phyloP scores from a whole-genome alignment of 2,329 filamentous ascomycete species.

The Monosporascus ibericus region DNA sequence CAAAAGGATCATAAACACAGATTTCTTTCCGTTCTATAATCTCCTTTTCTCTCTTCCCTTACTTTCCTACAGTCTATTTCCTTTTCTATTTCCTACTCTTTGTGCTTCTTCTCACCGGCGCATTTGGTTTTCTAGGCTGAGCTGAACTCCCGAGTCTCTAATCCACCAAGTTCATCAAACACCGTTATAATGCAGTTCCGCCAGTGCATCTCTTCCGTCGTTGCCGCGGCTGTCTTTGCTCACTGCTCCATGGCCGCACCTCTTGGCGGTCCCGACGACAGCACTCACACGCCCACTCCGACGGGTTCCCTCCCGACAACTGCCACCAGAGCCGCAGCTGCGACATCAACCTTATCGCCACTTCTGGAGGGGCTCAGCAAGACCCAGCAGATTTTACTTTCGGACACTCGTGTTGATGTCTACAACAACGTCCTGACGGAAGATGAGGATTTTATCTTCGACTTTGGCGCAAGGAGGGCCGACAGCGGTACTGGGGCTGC shows the following conservation, averaged over 20 bases:
- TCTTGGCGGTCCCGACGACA: conserved; percentile 10
- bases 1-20: conserved; percentile 4
- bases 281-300: not conserved
- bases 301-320: conserved; percentile 1
- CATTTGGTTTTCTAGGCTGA: not conserved
- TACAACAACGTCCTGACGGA: conserved; percentile 35
- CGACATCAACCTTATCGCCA: conserved; percentile 7
- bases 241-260: conserved; percentile 26
- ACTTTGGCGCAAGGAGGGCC: conserved; percentile 32
- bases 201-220: conserved; percentile 20
- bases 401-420: conserved; percentile 37
- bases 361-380: conserved; percentile 21
- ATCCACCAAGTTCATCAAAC: conserved; percentile 3
- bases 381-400: conserved; percentile 32
- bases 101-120: not conserved
- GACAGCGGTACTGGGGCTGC: conserved; percentile 31
- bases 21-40: conserved; percentile 4
- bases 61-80: conserved; percentile 6
- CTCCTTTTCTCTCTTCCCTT: conserved; percentile 5
- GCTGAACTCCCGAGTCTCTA: not conserved
- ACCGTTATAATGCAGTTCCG: conserved; percentile 24
- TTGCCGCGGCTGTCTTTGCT: conserved; percentile 33
- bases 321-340: conserved; percentile 2
- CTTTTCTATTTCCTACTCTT: conserved; percentile 7
- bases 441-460: conserved; percentile 41